Evolutionary conservation across 495 filamentous ascomycete genomes (phyloP).

Genomic region (Parmelia sp.): DNA sequence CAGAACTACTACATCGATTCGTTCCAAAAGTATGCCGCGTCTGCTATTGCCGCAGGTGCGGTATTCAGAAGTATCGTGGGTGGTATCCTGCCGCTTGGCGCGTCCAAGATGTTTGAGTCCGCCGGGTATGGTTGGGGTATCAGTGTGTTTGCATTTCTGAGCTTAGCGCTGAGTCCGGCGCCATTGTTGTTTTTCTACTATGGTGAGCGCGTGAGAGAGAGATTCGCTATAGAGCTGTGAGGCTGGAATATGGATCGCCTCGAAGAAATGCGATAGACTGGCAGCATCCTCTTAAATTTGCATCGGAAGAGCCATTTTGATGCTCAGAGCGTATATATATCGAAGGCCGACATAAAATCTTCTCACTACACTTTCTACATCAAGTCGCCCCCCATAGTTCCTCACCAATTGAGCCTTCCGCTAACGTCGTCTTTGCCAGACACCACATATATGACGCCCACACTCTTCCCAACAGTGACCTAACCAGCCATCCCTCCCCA

Average conservation of each 20-base stretch:
- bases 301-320: background rate
- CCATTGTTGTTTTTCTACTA: constrained; percentile 47
- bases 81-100: constrained; percentile 51
- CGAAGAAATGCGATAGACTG: background rate
- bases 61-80: constrained; percentile 49
- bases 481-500: too few relatives aligned
- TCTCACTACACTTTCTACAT: too few relatives aligned
- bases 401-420: too few relatives aligned
- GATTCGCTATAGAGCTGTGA: constrained; percentile 35
- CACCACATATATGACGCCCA: too few relatives aligned
- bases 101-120: constrained; percentile 42
- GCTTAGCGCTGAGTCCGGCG: constrained; percentile 44
- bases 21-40: constrained; percentile 59
- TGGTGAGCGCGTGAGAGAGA: constrained; percentile 44
- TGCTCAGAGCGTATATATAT: background rate
- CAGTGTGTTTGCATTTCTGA: constrained; percentile 49
- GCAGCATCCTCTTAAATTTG: background rate
- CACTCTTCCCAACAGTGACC: too few relatives aligned
- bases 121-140: constrained; percentile 55
- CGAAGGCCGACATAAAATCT: too few relatives aligned
- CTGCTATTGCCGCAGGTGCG: constrained; percentile 49
- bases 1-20: constrained; percentile 65
- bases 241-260: too few relatives aligned
- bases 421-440: too few relatives aligned
- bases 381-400: too few relatives aligned